Evolutionary conservation across 129 eudicot genomes (phyloP).

Genomic region (Artemisia annua): DNA sequence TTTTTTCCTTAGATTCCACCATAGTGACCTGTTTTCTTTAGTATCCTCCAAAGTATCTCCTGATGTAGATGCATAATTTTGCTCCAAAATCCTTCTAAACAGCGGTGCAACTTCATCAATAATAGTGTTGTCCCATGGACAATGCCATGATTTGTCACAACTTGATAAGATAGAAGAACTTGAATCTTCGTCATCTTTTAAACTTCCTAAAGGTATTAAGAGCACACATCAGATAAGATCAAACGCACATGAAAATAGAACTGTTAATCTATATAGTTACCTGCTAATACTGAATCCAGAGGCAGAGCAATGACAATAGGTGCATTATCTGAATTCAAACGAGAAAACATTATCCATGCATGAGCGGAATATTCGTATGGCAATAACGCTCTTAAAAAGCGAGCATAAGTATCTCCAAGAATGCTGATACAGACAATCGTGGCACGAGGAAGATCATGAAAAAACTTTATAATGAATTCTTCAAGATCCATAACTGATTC

Average conservation of each 20-base stretch:
- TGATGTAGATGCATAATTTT: conserved; percentile 68
- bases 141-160: conserved; percentile 54
- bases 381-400: conserved; percentile 51
- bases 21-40: conserved; percentile 48
- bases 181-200: conserved; percentile 49
- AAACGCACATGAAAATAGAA: conserved; percentile 4
- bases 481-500: conserved; percentile 44
- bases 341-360: conserved; percentile 79
- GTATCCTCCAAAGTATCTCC: conserved; percentile 58
- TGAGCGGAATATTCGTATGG: conserved; percentile 31
- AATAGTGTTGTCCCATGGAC: conserved; percentile 84
- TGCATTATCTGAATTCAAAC: conserved; percentile 57
- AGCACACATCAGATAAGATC: conserved; percentile 20
- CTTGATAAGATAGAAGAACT: conserved; percentile 36
- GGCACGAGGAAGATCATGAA: conserved; percentile 56
- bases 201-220: conserved; percentile 31
- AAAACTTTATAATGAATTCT: conserved; percentile 43
- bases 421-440: conserved; percentile 73
- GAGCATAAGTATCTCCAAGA: conserved; percentile 55
- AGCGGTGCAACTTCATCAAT: conserved; percentile 83
- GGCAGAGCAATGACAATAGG: conserved; percentile 73
- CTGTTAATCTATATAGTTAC: conserved; percentile 36
- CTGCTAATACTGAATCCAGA: conserved; percentile 43
- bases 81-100: conserved; percentile 64
- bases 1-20: conserved; percentile 78